These are phyloP conservation scores for Mallotus nudiflorus DNA, from an alignment of 345 rosid species.

Conservation along the genomic window DNA sequence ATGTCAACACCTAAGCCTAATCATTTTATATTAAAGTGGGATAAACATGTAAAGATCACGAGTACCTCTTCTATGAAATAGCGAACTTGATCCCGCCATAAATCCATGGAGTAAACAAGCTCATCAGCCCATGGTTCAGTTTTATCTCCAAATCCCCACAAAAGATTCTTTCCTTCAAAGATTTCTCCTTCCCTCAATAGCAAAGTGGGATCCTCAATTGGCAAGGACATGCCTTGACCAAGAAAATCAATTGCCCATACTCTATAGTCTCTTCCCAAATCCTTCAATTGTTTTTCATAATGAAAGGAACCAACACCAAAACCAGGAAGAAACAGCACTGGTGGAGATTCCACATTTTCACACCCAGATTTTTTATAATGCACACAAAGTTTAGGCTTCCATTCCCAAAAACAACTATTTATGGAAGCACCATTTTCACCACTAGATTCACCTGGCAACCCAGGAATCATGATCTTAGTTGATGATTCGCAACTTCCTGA, in stretches of 20 bases:
- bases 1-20: background rate
- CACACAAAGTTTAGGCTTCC: constrained; percentile 79
- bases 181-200: constrained; percentile 26
- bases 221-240: constrained; percentile 89
- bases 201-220: constrained; percentile 70
- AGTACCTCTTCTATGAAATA: constrained; percentile 76
- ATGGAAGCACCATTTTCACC: constrained; percentile 56
- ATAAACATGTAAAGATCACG: background rate
- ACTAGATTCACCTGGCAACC: constrained; percentile 59
- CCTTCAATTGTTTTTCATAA: constrained; percentile 85
- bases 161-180: constrained; percentile 25
- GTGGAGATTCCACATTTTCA: constrained; percentile 63
- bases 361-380: constrained; percentile 75
- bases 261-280: constrained; percentile 81
- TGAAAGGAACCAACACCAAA: constrained; percentile 98
- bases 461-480: constrained; percentile 64
- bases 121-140: constrained; percentile 76
- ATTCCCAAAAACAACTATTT: constrained; percentile 64
- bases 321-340: constrained; percentile 87
- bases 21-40: background rate
- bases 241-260: constrained; percentile 98
- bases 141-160: constrained; percentile 92
- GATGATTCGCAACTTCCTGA: constrained; percentile 36
- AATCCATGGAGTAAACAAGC: constrained; percentile 78
- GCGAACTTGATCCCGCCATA: constrained; percentile 85